Percentiles rank a stretch among this genome's conserved stretches.
phyloP scores from a whole-genome alignment of 148 eudicot genomes.

The Euryodendron excelsum region DNA sequence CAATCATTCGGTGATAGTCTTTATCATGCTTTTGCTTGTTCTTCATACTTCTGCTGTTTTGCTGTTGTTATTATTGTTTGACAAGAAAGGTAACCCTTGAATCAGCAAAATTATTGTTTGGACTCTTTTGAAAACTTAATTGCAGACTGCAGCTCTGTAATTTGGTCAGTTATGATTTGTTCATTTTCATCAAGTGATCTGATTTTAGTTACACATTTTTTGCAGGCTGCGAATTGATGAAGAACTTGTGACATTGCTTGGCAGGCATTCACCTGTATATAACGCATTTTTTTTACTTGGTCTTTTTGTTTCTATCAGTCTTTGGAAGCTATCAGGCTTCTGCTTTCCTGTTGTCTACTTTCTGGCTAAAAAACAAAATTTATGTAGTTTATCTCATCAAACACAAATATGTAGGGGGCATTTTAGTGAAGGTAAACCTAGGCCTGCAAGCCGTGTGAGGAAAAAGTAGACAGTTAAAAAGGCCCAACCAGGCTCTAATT shows the following conservation, averaged over 20 bases:
- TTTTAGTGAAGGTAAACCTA: too few species aligned
- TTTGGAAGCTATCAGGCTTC: not conserved
- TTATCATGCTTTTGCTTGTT: too few species aligned
- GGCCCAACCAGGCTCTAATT: too few species aligned
- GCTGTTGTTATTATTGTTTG: too few species aligned
- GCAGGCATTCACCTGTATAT: constrained; percentile 77
- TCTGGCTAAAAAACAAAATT: not conserved
- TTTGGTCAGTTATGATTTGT: too few species aligned
- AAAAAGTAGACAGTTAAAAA: too few species aligned
- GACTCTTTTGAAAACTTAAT: not conserved
- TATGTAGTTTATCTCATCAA: not conserved
- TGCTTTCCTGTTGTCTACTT: not conserved
- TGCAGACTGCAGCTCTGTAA: not conserved
- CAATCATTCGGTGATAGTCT: too few species aligned
- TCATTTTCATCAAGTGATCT: not conserved
- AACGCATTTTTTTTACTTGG: not conserved
- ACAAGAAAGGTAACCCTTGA: too few species aligned
- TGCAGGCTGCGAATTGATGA: constrained; percentile 95
- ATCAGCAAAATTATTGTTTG: too few species aligned
- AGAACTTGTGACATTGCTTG: constrained; percentile 85
- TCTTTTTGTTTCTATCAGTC: not conserved
- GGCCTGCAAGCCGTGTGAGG: too few species aligned
- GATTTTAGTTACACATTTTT: constrained; percentile 10
- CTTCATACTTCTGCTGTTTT: too few species aligned
- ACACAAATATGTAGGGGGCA: too few species aligned